Percentiles rank a stretch among this genome's conserved stretches.
phyloP scores from a whole-genome alignment of 192 early-diverging fungal species.

The Hyaloraphidium curvatum region DNA sequence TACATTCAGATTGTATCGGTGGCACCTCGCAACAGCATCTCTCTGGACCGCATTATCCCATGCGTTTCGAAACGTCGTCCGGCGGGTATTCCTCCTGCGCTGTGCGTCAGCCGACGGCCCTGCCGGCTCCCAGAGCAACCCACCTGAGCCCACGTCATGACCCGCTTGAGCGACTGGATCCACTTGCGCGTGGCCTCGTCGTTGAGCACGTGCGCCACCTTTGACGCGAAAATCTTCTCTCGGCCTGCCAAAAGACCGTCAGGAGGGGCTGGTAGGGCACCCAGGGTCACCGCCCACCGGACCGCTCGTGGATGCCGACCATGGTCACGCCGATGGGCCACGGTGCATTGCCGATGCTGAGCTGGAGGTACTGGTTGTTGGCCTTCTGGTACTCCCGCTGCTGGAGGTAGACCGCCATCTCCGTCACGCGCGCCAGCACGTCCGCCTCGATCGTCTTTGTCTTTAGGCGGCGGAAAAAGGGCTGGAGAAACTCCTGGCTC shows the following conservation, averaged over 20 bases:
- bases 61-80: too few species aligned
- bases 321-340: constrained; percentile 97
- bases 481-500: constrained; percentile 70
- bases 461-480: constrained; percentile 76
- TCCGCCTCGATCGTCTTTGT: constrained; percentile 54
- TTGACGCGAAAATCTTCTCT: constrained; percentile 84
- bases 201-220: constrained; percentile 95
- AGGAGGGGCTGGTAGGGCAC: background rate
- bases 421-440: constrained; percentile 70
- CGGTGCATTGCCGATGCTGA: constrained; percentile 92
- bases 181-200: constrained; percentile 93
- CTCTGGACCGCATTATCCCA: too few species aligned
- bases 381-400: constrained; percentile 78
- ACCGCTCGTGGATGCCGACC: constrained; percentile 38
- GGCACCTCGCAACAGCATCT: too few species aligned
- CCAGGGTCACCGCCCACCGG: background rate
- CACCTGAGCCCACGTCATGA: constrained; percentile 79
- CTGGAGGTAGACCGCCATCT: constrained; percentile 73
- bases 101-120: too few species aligned
- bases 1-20: too few species aligned
- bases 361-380: constrained; percentile 77
- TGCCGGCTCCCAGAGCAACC: background rate
- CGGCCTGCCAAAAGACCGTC: constrained; percentile 26
- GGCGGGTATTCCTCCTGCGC: too few species aligned
- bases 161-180: constrained; percentile 92